phyloP scores from a whole-genome alignment of 352 stramenopile genomes.

The Pythium aristosporum region DNA sequence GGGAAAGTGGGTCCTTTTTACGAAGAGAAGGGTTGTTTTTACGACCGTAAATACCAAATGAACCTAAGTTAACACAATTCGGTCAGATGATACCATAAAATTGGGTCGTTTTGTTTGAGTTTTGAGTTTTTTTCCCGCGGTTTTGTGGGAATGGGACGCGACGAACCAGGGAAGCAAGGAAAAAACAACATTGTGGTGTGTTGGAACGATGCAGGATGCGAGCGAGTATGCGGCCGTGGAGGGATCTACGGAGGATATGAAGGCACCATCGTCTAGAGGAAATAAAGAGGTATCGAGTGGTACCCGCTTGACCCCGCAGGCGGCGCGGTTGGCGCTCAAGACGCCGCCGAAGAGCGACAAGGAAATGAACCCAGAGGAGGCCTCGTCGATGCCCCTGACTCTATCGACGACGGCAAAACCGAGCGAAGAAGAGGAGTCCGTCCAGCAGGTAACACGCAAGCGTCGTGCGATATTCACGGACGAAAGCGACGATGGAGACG shows the following conservation, averaged over 20 bases:
- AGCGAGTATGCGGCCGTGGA: not conserved
- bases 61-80: not conserved
- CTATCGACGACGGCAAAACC: not conserved
- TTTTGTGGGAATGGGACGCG: not conserved
- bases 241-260: not conserved
- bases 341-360: not conserved
- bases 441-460: not conserved
- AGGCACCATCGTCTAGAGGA: not conserved
- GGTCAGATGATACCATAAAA: not conserved
- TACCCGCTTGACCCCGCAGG: not conserved
- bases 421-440: not conserved
- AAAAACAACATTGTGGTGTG: not conserved
- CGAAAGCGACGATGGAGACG: constrained; percentile 2
- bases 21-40: not conserved
- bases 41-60: not conserved
- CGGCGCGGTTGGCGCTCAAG: constrained; percentile 1
- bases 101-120: not conserved
- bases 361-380: not conserved
- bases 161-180: not conserved
- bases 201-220: not conserved
- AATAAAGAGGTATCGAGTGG: not conserved
- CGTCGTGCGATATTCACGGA: constrained; percentile 16
- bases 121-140: not conserved
- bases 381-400: not conserved
- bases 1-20: constrained; percentile 4